Percentiles rank a stretch among this genome's conserved stretches.
Conservation (phyloP, 1,284 basidiomycete genomes). For the Wolfiporia cocos region DNA sequence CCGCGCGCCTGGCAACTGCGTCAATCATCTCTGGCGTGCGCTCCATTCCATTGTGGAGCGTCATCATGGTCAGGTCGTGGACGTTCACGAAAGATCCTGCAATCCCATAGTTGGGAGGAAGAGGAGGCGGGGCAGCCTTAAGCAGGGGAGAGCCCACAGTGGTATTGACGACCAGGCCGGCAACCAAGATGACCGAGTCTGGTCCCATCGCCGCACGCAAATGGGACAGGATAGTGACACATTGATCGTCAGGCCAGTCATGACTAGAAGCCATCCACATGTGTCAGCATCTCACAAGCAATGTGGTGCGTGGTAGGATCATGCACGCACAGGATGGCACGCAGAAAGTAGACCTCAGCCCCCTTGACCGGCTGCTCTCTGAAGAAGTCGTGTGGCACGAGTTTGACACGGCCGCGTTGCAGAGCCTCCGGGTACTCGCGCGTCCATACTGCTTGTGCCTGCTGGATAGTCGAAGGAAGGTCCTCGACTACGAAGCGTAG, state of each 20-base stretch:
- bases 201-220: conserved; percentile 6
- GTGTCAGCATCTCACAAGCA: neutral
- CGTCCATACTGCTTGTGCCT: conserved; percentile 9
- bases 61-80: conserved; percentile 8
- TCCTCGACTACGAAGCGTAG: conserved; percentile 19
- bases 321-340: conserved; percentile 19
- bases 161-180: conserved; percentile 7
- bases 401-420: neutral
- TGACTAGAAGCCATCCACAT: conserved; percentile 3
- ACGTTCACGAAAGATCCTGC: conserved; percentile 1
- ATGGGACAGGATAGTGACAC: conserved; percentile 6
- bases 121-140: conserved; percentile 7
- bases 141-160: conserved; percentile 6
- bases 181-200: conserved; percentile 8
- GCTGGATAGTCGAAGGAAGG: conserved; percentile 4
- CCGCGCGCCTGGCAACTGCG: conserved; percentile 3
- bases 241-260: conserved; percentile 12
- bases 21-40: conserved; percentile 5
- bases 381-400: conserved; percentile 27
- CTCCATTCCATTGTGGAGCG: conserved; percentile 8
- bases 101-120: conserved; percentile 11
- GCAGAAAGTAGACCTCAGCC: conserved; percentile 23
- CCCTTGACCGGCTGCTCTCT: conserved; percentile 21
- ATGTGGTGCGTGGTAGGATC: neutral
- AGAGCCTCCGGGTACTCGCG: conserved; percentile 6